Conservation (phyloP, 2,329 filamentous ascomycete species). For the Hymenoscyphus repandus region DNA sequence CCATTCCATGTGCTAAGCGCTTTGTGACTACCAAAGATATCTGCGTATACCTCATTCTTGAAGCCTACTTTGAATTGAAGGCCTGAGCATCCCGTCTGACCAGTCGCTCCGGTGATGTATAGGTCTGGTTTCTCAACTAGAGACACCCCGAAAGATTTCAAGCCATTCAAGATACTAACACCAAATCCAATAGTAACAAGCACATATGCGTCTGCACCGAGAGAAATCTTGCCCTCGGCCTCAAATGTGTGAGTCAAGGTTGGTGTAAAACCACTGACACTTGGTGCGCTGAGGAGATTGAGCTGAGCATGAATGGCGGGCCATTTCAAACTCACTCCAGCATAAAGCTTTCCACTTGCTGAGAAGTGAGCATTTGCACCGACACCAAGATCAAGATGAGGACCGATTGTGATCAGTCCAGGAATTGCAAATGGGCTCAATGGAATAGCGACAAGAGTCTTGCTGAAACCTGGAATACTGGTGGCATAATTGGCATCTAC, state of each 20-base stretch:
- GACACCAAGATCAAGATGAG: slow-evolving; percentile 7
- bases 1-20: slow-evolving; percentile 4
- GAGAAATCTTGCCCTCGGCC: not conserved
- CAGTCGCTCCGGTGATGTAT: not conserved
- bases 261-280: slow-evolving; percentile 4
- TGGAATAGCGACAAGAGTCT: slow-evolving; percentile 4
- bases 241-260: not conserved
- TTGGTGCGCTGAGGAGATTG: slow-evolving; percentile 6
- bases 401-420: slow-evolving; percentile 6
- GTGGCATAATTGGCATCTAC: slow-evolving; percentile 7
- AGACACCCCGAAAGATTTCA: slow-evolving; percentile 5
- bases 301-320: slow-evolving; percentile 7
- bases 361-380: slow-evolving; percentile 4
- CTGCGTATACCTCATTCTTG: slow-evolving; percentile 8
- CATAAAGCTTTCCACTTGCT: slow-evolving; percentile 3
- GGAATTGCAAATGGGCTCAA: slow-evolving; percentile 6
- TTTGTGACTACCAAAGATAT: slow-evolving; percentile 5
- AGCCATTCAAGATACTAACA: slow-evolving; percentile 6
- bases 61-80: slow-evolving; percentile 3
- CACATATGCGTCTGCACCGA: slow-evolving; percentile 4
- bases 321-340: slow-evolving; percentile 2
- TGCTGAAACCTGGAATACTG: slow-evolving; percentile 2
- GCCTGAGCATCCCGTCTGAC: not conserved
- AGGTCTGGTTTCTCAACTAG: slow-evolving; percentile 8
- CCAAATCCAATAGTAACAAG: slow-evolving; percentile 5